A percentile compares a stretch with the other conserved stretches of the same genome.
phyloP scores from a whole-genome alignment of 2,329 filamentous ascomycete genomes.

The Aaosphaeria arxii region DNA sequence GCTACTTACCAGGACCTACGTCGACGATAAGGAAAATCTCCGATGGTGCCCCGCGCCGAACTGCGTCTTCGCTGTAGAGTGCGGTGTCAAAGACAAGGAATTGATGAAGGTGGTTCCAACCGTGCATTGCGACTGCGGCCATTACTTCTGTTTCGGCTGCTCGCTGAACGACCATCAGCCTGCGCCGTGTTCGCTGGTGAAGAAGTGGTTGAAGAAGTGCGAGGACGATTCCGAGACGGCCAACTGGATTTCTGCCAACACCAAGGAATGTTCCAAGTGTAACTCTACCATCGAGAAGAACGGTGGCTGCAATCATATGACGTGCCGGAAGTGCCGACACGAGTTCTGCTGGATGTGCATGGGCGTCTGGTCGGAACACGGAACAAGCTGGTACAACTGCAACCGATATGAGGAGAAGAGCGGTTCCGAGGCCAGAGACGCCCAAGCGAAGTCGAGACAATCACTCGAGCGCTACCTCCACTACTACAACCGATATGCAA shows the following conservation, averaged over 20 bases:
- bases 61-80: conserved; percentile 90
- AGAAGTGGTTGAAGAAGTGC: conserved; percentile 96
- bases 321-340: conserved; percentile 89
- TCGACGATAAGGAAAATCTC: conserved; percentile 91
- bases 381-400: conserved; percentile 99
- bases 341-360: conserved; percentile 99
- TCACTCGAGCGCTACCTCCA: conserved; percentile 95
- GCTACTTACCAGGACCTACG: conserved; percentile 88
- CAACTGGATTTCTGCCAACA: conserved; percentile 99
- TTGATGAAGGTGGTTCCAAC: conserved; percentile 83
- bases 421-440: conserved; percentile 83
- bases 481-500: conserved; percentile 98
- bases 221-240: conserved; percentile 97
- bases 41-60: conserved; percentile 99
- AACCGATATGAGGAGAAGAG: conserved; percentile 97
- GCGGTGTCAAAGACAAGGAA: conserved; percentile 81
- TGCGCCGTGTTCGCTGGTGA: conserved; percentile 85
- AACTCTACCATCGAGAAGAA: conserved; percentile 99
- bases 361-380: conserved; percentile 97
- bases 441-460: conserved; percentile 84
- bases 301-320: conserved; percentile 97
- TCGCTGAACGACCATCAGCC: conserved; percentile 87
- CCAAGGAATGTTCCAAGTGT: conserved; percentile 95
- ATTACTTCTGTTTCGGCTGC: conserved; percentile 95
- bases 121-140: conserved; percentile 78